Conservation (phyloP, 805 yeast genomes). For the Yarrowia deformans region DNA sequence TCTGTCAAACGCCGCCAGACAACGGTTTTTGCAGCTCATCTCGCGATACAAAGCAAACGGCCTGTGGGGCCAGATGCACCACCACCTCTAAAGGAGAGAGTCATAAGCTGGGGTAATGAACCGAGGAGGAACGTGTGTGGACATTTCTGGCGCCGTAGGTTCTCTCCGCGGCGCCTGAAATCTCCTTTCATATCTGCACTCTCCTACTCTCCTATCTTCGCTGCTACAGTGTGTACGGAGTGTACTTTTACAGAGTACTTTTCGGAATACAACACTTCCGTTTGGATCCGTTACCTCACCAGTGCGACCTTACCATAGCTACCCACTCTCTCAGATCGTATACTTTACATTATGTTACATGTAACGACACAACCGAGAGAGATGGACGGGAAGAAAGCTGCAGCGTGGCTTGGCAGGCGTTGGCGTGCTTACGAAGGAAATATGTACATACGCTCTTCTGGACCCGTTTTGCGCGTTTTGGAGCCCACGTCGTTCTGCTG, state of each 20-base stretch:
- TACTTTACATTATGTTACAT: conserved; percentile 28
- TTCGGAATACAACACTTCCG: conserved; percentile 1
- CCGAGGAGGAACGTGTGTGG: not conserved
- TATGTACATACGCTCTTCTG: not conserved
- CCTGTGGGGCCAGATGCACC: conserved; percentile 20
- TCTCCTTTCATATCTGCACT: no score
- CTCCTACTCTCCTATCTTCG: no score
- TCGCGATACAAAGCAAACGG: conserved; percentile 21
- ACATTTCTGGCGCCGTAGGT: not conserved
- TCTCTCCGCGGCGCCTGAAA: no score
- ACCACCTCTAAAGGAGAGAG: not conserved
- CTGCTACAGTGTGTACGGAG: no score
- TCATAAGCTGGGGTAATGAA: conserved; percentile 14
- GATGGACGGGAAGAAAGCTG: not conserved
- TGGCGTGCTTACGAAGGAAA: not conserved
- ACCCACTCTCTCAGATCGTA: not conserved
- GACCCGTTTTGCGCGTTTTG: not conserved
- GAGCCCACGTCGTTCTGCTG: no score
- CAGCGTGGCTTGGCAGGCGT: conserved; percentile 10
- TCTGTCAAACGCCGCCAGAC: conserved; percentile 18
- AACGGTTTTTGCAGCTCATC: conserved; percentile 18
- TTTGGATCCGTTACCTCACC: conserved; percentile 15
- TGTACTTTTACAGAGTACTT: no score
- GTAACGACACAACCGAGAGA: conserved; percentile 12
- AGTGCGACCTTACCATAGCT: not conserved